Base-by-base conservation (phyloP, 768 basidiomycete species). In the Lactifluus pinguis region DNA sequence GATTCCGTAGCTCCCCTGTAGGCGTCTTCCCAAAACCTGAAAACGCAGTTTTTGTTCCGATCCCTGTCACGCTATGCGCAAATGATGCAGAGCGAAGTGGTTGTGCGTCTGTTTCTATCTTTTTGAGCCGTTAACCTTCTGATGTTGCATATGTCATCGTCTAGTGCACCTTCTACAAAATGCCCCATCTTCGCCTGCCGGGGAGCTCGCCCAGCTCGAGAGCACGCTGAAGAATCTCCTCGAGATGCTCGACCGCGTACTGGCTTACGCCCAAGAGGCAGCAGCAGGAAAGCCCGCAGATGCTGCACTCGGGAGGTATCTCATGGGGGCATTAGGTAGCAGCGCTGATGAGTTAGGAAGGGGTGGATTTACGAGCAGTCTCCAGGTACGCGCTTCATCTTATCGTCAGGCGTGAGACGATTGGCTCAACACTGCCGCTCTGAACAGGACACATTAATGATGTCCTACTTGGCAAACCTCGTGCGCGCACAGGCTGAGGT, bases 401-500 rank as follows among this genome's bases (percentile, higher is more conserved):
- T 14, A 48, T 3, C 47, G 13, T 52, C 38, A 25, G 34, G 7
- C n/a, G 19, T 63, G 67, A 58, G 32, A 36, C 51, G 41, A 66
- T n/a, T 66, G 65, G 48, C 66, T 66, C 32, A 62, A 65, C 48
- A 41, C 53, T 10, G 5, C 17, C 25, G 1, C 6, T 49, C 14
- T 63, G 11, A 25, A 44, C 74, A 93, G 84, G 95, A 98, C 70
- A 91, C 87, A 29, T 78, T 98, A 65, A 95, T 95, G 88, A 83
- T 98, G 59, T 89, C 91, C 57, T 98, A 98, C 75, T 79, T 98
- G 67, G 89, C 92, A 29, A 95, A 92, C 72, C 81, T 98, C 67
- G 87, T 97, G 61, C 84, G 93, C 67, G 85, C 92, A 58, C 95
- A 98, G 76, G 89, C 91, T 52, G 95, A 98, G 73, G 84, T 97